A percentile compares a stretch with the other conserved stretches of the same genome.
Conservation (phyloP, 495 filamentous ascomycete genomes). For the Neurospora sp. region DNA sequence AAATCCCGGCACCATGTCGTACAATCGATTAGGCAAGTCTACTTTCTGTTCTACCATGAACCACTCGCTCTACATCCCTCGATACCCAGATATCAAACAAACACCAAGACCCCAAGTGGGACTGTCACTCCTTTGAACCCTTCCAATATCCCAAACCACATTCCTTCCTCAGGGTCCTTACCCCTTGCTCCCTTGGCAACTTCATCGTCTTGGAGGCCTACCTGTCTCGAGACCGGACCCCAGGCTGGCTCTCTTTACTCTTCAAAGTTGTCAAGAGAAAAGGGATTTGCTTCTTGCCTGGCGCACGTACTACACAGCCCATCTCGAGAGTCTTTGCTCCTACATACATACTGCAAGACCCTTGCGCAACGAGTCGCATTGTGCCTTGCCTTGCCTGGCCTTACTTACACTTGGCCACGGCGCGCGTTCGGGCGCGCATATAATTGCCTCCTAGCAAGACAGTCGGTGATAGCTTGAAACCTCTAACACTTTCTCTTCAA, state of each 20-base stretch:
- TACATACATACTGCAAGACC: not conserved
- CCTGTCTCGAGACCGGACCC: not conserved
- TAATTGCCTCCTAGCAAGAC: not conserved
- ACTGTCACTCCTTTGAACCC: not conserved
- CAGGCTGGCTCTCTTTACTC: not conserved
- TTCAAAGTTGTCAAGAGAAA: not conserved
- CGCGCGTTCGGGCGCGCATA: not conserved
- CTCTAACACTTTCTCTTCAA: slow-evolving; percentile 14
- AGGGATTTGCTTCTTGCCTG: slow-evolving; percentile 18
- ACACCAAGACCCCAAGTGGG: not conserved
- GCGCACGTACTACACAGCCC: slow-evolving; percentile 15
- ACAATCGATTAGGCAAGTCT: slow-evolving; percentile 63
- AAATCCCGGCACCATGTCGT: slow-evolving; percentile 41
- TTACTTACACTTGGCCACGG: not conserved
- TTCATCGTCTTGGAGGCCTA: not conserved
- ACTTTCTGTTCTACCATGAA: slow-evolving; percentile 2
- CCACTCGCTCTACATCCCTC: not conserved
- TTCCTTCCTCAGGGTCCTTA: not conserved
- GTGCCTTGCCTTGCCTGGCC: not conserved
- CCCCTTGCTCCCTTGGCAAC: not conserved
- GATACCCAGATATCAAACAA: not conserved
- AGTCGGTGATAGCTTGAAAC: not conserved
- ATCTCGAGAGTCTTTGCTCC: not conserved
- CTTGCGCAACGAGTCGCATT: not conserved
- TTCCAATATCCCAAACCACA: not conserved